Evolutionary conservation across 352 stramenopile species (phyloP), one percentile per base, ranked within the genome.

Genomic region (Phytopythium ostracodes): DNA sequence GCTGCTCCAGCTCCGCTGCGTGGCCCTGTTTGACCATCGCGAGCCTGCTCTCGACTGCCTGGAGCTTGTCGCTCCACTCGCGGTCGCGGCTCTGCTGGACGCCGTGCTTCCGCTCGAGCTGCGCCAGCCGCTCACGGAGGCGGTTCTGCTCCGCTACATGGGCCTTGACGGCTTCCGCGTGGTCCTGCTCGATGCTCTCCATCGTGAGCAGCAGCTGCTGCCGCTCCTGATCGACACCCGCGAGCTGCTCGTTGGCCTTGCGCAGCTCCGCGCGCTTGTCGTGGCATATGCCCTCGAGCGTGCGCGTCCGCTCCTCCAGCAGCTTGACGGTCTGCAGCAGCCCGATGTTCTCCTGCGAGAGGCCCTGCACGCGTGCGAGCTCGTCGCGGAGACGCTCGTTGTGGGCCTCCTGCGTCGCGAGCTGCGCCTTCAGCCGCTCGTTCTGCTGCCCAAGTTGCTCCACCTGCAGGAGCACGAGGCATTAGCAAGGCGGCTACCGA

Each of bases 301-400:
- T 68, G 35, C 58, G 72, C 42, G 78, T 61, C 10, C 78, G 68
- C 58, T 83, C 68, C 64, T 90, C 75, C 7, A 90, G 59, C 31
- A 86, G 51, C 49, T 84, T 81, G 31, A 86, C 72, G 42, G 70
- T 84, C 55, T 86, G 75, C 18, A 84, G 63, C 29, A 83, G 68
- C 12, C 68, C 73, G 40, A 81, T 62, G 61, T 90, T 88, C 59
- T 90, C 78, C 42, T 80, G 64, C 46, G 86, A 73, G 25, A 81
- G 65, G 2, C 67, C 76, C 15, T 67, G 73, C 11, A 87, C 42
- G 17, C 70, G 67, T 14, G 60, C 65, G 7, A 87, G 53, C 52
- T 85, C 70, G 2, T 63, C 59, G 9, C 73, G 76, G 14, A 90
- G 56, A 18, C 62, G 68, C 22, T 88, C 71, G 44, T 68, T 81